phyloP scores from a whole-genome alignment of 2,329 filamentous ascomycete genomes.

The Fusarium udum region DNA sequence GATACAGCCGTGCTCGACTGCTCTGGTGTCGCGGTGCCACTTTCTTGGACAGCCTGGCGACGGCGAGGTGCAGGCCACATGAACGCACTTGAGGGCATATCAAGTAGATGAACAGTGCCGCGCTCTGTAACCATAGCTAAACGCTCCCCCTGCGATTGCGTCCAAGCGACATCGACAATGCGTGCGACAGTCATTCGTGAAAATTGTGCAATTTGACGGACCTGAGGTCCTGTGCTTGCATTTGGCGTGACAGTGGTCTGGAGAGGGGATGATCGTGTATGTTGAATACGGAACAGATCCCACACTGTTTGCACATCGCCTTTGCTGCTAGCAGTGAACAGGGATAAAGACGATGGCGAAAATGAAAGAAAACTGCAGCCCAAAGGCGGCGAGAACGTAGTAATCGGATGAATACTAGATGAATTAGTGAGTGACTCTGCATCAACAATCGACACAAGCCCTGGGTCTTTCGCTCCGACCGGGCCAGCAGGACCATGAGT shows the following conservation, averaged over 20 bases:
- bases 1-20: slow-evolving; percentile 67
- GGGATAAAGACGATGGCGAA: slow-evolving; percentile 74
- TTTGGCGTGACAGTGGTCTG: slow-evolving; percentile 60
- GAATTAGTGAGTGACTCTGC: slow-evolving; percentile 66
- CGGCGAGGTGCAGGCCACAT: slow-evolving; percentile 83
- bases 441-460: slow-evolving; percentile 80
- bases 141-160: slow-evolving; percentile 80
- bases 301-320: slow-evolving; percentile 86
- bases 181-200: slow-evolving; percentile 91
- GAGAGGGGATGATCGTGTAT: slow-evolving; percentile 69
- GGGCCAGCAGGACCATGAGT: slow-evolving; percentile 74
- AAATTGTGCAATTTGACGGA: slow-evolving; percentile 88
- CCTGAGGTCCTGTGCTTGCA: slow-evolving; percentile 62
- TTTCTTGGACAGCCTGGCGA: slow-evolving; percentile 56
- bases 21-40: slow-evolving; percentile 59
- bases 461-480: slow-evolving; percentile 70
- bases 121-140: slow-evolving; percentile 91
- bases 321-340: slow-evolving; percentile 83
- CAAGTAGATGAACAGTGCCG: slow-evolving; percentile 93
- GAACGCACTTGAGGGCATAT: slow-evolving; percentile 83
- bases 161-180: slow-evolving; percentile 91
- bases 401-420: slow-evolving; percentile 67
- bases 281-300: slow-evolving; percentile 76
- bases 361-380: slow-evolving; percentile 86
- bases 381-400: slow-evolving; percentile 75